Base-by-base conservation (phyloP, 2,329 filamentous ascomycete species). In the Coniochaeta hoffmannii region DNA sequence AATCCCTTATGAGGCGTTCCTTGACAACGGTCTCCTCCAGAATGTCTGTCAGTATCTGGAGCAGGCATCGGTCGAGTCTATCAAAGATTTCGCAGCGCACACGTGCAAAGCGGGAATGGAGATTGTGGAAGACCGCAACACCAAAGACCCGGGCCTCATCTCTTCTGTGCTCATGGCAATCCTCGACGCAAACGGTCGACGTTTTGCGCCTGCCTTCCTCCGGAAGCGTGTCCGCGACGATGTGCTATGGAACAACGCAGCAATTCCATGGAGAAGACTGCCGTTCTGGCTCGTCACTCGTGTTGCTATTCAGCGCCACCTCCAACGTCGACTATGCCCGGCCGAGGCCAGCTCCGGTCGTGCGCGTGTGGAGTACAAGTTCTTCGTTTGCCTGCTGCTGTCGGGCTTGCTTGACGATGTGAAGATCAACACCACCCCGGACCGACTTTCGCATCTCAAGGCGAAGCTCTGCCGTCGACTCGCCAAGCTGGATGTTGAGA, bases 201-300 rank as follows among this genome's bases (percentile, higher is more conserved):
- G 69, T 0, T 56, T 70, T 0, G 54, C 66, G 1, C 67, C 76
- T 0, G 59, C 68, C 0, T 24, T 71, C 0, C 63, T 87, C 1
- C 70, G 70, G 0, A 89, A 89, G 63, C 72, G 78, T 2, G 75
- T 88, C 0, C 74, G 81, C 0, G 86, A 89, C 52, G 83, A 87
- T n/a, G 77, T 87, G 0, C 74, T 73, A 12, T 76, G 81, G 64
- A 63, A 68, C 0, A 63, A 75, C 1, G 71, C 74, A 0, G 66
- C 74, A 1, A 63, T 72, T 0, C 85, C 85, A 0, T 89, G 86
- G 85, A 73, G 86, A 17, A 71, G 87, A 35, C 77, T 77, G 1
- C 76, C 86, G 0, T 75, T 80, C 53, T 89, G 84, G 79, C 75
- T 89, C 0, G 69, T 83, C 0, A 65, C 88, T 4, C 79, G 84